A percentile compares a stretch with the other conserved stretches of the same genome.
phyloP scores from a whole-genome alignment of 768 basidiomycete species.

The Russula abietina region DNA sequence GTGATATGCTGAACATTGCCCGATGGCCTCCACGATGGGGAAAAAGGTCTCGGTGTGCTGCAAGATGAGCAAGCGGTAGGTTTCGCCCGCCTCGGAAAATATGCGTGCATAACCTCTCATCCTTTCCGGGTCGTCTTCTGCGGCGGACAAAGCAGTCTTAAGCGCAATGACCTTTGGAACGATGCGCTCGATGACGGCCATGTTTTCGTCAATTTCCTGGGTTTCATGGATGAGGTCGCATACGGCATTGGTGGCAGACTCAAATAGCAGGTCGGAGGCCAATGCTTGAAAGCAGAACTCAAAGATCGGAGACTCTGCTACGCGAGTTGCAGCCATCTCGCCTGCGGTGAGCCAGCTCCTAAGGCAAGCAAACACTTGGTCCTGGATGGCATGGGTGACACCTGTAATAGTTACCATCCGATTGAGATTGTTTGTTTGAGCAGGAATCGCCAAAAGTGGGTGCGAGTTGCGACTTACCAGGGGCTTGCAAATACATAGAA shows the following conservation, averaged over 20 bases:
- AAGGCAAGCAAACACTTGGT: slow-evolving; percentile 77
- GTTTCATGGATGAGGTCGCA: slow-evolving; percentile 98
- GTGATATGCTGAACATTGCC: slow-evolving; percentile 83
- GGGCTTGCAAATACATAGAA: slow-evolving; percentile 81
- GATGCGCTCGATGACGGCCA: slow-evolving; percentile 80
- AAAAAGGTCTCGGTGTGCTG: slow-evolving; percentile 90
- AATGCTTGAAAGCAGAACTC: slow-evolving; percentile 79
- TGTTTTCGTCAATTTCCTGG: slow-evolving; percentile 93
- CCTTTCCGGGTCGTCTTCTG: slow-evolving; percentile 76
- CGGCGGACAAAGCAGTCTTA: slow-evolving; percentile 50
- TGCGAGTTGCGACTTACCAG: slow-evolving; percentile 48
- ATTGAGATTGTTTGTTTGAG: slow-evolving; percentile 17
- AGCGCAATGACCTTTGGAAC: slow-evolving; percentile 81
- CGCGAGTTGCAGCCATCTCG: slow-evolving; percentile 57
- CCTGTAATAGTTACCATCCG: slow-evolving; percentile 42
- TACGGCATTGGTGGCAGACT: slow-evolving; percentile 83
- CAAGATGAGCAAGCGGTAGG: slow-evolving; percentile 81
- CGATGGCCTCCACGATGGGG: slow-evolving; percentile 92
- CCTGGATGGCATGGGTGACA: slow-evolving; percentile 71
- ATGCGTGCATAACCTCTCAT: slow-evolving; percentile 87
- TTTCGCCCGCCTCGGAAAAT: slow-evolving; percentile 96
- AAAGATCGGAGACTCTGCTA: slow-evolving; percentile 77
- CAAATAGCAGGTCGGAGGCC: slow-evolving; percentile 81
- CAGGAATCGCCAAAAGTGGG: not conserved
- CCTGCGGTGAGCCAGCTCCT: slow-evolving; percentile 86